Evolutionary conservation across 78 protist species (phyloP), one percentile per base, ranked within the genome.

Genomic region (Mantamonas sphyraenae): DNA sequence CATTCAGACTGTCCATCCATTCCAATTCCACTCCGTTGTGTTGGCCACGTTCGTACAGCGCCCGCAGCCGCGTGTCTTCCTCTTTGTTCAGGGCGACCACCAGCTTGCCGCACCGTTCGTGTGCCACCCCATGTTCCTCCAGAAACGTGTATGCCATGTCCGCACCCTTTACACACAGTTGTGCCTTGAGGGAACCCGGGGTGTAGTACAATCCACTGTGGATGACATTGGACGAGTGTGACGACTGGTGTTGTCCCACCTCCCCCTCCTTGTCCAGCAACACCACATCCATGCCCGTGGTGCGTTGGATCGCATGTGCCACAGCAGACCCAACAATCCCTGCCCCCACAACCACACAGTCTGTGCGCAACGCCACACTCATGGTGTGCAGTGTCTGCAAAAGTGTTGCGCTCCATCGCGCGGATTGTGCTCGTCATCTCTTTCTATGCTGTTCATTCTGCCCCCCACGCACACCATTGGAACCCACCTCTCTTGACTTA

Each of bases 161-260:
- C 9, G 74, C 28, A 26, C 91, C 91, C 0, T 58, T n/a, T 19
- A 64, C 67, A 50, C 91, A 85, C 19, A 80, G 61, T 5, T 40
- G 45, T 19, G 84, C 81, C 55, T 62, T 68, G 20, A 42, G 34
- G 14, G 76, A 55, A 8, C 5, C 92, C 0, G 86, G 80, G 39
- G 53, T 40, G 58, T 85, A 81, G 55, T 85, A 85, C 31, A 85
- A 22, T 2, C 91, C 91, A 19, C 70, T 28, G 51, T 85, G 91
- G 51, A 85, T 73, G n/a, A 85, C 91, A 35, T 84, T 84, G 39
- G 77, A 65, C 56, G 81, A 81, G 74, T 77, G 81, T 16, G 61
- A 38, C 9, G 79, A 34, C 64, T 84, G 89, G 59, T 84, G 85
- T 50, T 5, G 30, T 0, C 75, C 89, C 9, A 81, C 59, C 10